phyloP scores from a whole-genome alignment of 352 stramenopile genomes.

The Phytophthora fragariaefolia region DNA sequence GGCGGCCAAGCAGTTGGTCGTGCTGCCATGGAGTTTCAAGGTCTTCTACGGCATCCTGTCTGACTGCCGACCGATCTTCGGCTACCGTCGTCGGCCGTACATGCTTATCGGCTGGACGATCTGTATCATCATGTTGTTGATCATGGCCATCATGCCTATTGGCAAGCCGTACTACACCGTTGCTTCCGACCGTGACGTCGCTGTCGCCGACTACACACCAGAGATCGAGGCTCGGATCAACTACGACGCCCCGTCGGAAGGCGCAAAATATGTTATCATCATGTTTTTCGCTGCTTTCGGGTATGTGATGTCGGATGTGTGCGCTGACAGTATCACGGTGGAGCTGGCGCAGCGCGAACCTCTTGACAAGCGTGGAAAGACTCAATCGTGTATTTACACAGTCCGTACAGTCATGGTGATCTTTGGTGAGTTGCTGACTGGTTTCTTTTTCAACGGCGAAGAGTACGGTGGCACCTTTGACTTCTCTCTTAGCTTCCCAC shows the following conservation, averaged over 20 bases:
- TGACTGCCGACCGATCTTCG: slow-evolving; percentile 48
- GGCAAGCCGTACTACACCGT: slow-evolving; percentile 58
- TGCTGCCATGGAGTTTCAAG: slow-evolving; percentile 61
- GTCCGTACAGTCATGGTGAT: slow-evolving; percentile 46
- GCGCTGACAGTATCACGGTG: slow-evolving; percentile 48
- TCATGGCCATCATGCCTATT: slow-evolving; percentile 48
- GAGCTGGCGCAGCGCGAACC: slow-evolving; percentile 62
- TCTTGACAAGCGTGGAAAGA: slow-evolving; percentile 50
- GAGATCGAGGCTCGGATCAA: slow-evolving; percentile 42
- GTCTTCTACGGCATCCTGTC: slow-evolving; percentile 38
- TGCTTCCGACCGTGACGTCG: slow-evolving; percentile 21
- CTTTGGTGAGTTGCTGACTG: slow-evolving; percentile 42
- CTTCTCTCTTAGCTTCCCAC: slow-evolving; percentile 28
- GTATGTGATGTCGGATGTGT: slow-evolving; percentile 36
- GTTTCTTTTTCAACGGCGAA: slow-evolving; percentile 59
- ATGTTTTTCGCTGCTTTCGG: slow-evolving; percentile 32
- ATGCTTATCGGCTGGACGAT: slow-evolving; percentile 63
- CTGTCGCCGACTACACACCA: slow-evolving; percentile 28
- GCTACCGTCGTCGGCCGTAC: slow-evolving; percentile 62
- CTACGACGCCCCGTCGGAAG: slow-evolving; percentile 38
- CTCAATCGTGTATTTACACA: slow-evolving; percentile 52
- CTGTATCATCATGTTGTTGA: slow-evolving; percentile 49
- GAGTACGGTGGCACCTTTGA: slow-evolving; percentile 31
- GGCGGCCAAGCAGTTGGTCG: slow-evolving; percentile 47
- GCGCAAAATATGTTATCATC: slow-evolving; percentile 38